These are phyloP conservation scores for Saturnispora serradocipensis DNA, from an alignment of 805 yeast genomes.

Conservation along the genomic window DNA sequence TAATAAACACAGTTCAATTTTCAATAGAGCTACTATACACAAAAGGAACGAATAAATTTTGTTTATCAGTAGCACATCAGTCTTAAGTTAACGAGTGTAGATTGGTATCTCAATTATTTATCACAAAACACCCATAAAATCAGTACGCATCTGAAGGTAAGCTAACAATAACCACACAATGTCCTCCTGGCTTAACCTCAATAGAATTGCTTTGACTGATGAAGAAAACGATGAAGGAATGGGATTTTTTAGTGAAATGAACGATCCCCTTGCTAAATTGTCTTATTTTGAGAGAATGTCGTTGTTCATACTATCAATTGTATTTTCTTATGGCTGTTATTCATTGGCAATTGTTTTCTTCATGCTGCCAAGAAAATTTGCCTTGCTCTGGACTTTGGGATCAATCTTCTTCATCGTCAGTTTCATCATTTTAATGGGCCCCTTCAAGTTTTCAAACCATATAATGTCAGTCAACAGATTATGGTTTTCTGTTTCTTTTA, in stretches of 20 bases:
- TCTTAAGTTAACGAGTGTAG: not conserved
- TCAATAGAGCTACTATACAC: no score
- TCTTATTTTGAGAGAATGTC: slow-evolving; percentile 69
- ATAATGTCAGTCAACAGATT: slow-evolving; percentile 61
- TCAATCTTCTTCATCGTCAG: slow-evolving; percentile 71
- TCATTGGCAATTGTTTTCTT: slow-evolving; percentile 69
- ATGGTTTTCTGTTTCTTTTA: slow-evolving; percentile 64
- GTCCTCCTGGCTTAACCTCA: not conserved
- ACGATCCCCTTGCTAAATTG: slow-evolving; percentile 18
- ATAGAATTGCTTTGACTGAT: not conserved
- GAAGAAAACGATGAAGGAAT: not conserved
- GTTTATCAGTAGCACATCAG: no score
- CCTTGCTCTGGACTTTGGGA: slow-evolving; percentile 78
- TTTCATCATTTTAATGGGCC: slow-evolving; percentile 84
- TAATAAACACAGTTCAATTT: no score
- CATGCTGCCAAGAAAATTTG: slow-evolving; percentile 80
- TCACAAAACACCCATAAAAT: no score
- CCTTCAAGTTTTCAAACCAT: slow-evolving; percentile 60
- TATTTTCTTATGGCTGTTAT: slow-evolving; percentile 66
- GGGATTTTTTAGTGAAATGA: not conserved
- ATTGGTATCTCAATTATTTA: no score
- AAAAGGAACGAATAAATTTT: no score
- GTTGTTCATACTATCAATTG: slow-evolving; percentile 64
- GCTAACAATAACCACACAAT: not conserved
- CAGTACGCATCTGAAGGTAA: no score